phyloP scores from a whole-genome alignment of 345 rosid species.

The Moricandia arvensis region DNA sequence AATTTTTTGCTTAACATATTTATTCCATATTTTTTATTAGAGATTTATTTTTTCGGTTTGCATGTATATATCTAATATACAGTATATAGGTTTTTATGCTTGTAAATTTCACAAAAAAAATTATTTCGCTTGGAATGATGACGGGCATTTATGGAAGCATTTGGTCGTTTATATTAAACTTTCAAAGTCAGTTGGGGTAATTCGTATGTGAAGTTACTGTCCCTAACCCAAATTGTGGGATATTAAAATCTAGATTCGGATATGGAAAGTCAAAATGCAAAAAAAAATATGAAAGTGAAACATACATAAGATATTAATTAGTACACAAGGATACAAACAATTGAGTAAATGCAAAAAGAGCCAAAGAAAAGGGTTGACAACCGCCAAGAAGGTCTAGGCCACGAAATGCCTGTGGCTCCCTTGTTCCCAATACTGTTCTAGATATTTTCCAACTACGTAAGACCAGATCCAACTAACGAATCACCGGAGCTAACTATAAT shows the following conservation, averaged over 20 bases:
- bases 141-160: slow-evolving; percentile 27
- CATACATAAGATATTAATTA: slow-evolving; percentile 20
- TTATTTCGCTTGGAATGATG: background rate
- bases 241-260: slow-evolving; percentile 10
- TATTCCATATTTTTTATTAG: background rate
- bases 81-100: background rate
- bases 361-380: slow-evolving; percentile 49
- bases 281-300: slow-evolving; percentile 28
- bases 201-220: slow-evolving; percentile 27
- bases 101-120: slow-evolving; percentile 8
- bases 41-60: background rate
- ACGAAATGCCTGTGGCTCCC: slow-evolving; percentile 43
- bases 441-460: slow-evolving; percentile 18
- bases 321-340: slow-evolving; percentile 33
- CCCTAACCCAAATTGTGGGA: slow-evolving; percentile 6
- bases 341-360: slow-evolving; percentile 36
- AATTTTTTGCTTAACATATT: background rate
- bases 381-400: slow-evolving; percentile 75
- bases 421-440: slow-evolving; percentile 24
- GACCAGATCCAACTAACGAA: slow-evolving; percentile 11
- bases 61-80: background rate
- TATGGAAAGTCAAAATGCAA: slow-evolving; percentile 18
- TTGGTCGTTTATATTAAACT: slow-evolving; percentile 28
- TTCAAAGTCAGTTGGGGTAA: slow-evolving; percentile 21
- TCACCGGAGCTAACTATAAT: background rate